Evolutionary conservation across 257 asterid species (phyloP).

Genomic region (Solanum lycopersicoides): DNA sequence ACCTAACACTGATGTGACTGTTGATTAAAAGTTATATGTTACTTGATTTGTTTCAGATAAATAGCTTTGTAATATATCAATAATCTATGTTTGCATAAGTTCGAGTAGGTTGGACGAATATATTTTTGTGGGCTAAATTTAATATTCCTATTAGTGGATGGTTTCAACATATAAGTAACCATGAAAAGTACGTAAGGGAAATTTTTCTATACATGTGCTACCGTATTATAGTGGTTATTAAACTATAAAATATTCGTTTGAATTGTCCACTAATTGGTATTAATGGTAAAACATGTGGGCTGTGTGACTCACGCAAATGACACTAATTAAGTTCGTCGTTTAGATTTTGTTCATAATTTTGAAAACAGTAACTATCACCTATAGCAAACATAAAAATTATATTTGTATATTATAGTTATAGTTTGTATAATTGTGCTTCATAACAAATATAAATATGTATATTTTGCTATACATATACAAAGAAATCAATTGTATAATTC

Average conservation of each 20-base stretch:
- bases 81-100: not conserved
- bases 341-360: not conserved
- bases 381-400: no score
- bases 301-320: not conserved
- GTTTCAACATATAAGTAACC: not conserved
- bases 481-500: no score
- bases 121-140: not conserved
- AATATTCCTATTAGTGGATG: not conserved
- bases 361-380: not conserved
- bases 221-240: not conserved
- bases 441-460: no score
- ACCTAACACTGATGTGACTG: no score
- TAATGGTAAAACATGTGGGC: not conserved
- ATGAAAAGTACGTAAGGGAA: not conserved
- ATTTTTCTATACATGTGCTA: not conserved
- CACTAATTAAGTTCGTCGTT: not conserved
- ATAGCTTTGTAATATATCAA: no score
- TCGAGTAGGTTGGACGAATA: not conserved
- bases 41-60: not conserved
- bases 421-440: no score
- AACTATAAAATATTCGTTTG: not conserved
- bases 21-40: not conserved
- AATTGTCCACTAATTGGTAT: not conserved
- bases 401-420: no score
- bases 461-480: no score